Evolutionary conservation across 2,329 filamentous ascomycete species (phyloP).

Genomic region (Phoma sp.): DNA sequence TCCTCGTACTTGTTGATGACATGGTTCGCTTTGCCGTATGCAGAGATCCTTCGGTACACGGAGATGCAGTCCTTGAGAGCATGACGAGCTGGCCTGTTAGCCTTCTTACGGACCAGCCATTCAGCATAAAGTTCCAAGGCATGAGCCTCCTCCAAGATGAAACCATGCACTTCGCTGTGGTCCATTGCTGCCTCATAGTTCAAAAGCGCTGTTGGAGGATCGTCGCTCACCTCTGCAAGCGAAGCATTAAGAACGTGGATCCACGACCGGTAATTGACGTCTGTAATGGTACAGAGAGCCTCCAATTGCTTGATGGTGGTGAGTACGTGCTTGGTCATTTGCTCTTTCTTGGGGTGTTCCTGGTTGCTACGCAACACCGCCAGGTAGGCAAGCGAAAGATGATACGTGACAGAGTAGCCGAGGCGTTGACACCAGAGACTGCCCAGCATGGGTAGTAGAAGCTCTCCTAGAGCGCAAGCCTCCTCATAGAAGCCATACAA

Average conservation of each 20-base stretch:
- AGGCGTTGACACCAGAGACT: constrained; percentile 53
- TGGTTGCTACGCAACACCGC: constrained; percentile 48
- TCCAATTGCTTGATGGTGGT: constrained; percentile 66
- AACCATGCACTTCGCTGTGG: constrained; percentile 70
- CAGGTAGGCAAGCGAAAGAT: constrained; percentile 51
- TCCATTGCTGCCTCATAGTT: constrained; percentile 75
- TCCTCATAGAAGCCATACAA: constrained; percentile 53
- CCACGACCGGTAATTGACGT: constrained; percentile 75
- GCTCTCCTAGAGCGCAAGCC: constrained; percentile 51
- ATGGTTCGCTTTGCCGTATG: constrained; percentile 70
- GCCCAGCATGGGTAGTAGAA: constrained; percentile 49
- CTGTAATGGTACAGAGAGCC: constrained; percentile 67
- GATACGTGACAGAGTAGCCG: constrained; percentile 51
- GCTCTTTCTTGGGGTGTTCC: constrained; percentile 47
- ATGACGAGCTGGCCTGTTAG: constrained; percentile 71
- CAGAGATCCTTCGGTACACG: constrained; percentile 72
- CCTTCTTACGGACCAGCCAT: constrained; percentile 69
- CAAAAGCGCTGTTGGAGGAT: constrained; percentile 62
- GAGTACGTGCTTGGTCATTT: constrained; percentile 61
- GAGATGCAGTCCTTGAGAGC: constrained; percentile 71
- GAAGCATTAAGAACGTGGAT: constrained; percentile 72
- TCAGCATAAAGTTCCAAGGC: constrained; percentile 76
- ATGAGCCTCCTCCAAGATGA: constrained; percentile 73
- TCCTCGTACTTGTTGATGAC: constrained; percentile 72
- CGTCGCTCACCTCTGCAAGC: constrained; percentile 65